Conservation (phyloP, 345 rosid genomes). For the Hypericum perforatum region DNA sequence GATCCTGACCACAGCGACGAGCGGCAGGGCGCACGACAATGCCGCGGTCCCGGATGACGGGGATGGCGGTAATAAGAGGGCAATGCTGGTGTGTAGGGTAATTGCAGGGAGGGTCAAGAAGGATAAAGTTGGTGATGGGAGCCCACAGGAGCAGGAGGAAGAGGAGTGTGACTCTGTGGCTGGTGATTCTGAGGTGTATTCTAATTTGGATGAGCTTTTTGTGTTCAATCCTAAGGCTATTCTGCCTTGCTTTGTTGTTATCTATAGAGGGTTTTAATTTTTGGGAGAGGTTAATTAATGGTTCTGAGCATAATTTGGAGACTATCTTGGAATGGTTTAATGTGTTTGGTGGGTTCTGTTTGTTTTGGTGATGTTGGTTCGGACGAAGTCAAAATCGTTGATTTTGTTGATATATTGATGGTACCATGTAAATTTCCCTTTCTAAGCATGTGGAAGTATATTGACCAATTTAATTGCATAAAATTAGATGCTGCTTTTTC, state of each 20-base stretch:
- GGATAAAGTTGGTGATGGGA: slow-evolving; percentile 31
- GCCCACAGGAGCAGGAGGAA: background rate
- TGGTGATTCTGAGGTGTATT: slow-evolving; percentile 41
- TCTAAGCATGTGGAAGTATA: too few species aligned
- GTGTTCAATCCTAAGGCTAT: slow-evolving; percentile 60
- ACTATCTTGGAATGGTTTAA: background rate
- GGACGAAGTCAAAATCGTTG: too few species aligned
- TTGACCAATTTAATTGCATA: too few species aligned
- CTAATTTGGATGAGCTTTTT: slow-evolving; percentile 54
- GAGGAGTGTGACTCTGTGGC: slow-evolving; percentile 52
- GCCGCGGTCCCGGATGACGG: slow-evolving; percentile 17
- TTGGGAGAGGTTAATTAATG: background rate
- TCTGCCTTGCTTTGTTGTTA: slow-evolving; percentile 76
- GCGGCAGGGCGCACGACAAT: slow-evolving; percentile 64
- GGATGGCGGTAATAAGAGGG: slow-evolving; percentile 27
- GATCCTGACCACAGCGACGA: slow-evolving; percentile 62
- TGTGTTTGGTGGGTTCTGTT: slow-evolving; percentile 9
- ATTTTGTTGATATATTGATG: too few species aligned
- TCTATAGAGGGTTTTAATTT: slow-evolving; percentile 40
- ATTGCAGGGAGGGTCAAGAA: slow-evolving; percentile 70
- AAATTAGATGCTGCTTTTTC: too few species aligned
- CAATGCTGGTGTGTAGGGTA: slow-evolving; percentile 76
- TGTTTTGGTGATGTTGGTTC: background rate
- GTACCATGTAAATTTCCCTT: too few species aligned
- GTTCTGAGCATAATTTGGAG: background rate